Conservation (phyloP, 257 asterid genomes). For the Ehretia macrophylla region DNA sequence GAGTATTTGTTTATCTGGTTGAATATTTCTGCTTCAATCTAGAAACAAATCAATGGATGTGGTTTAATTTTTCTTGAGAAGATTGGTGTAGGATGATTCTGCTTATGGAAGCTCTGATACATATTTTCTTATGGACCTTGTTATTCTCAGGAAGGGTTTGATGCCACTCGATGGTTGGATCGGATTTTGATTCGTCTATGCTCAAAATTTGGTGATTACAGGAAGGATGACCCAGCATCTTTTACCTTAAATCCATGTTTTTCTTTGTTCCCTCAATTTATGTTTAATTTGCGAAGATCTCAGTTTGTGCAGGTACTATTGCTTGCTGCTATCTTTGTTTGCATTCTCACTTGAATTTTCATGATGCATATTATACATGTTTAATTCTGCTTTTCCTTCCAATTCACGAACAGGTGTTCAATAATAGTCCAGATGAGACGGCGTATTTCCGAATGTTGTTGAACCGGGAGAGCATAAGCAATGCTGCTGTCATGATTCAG, state of each 20-base stretch:
- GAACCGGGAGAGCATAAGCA: slow-evolving; percentile 87
- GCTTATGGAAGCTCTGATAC: background rate
- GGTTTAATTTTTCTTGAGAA: background rate
- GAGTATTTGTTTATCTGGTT: too few species aligned
- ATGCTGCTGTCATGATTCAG: slow-evolving; percentile 96
- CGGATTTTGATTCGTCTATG: slow-evolving; percentile 89
- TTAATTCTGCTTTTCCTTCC: background rate
- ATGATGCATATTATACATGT: background rate
- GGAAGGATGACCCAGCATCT: slow-evolving; percentile 89
- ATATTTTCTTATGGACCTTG: background rate
- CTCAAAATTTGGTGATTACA: slow-evolving; percentile 94
- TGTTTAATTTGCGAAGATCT: slow-evolving; percentile 94
- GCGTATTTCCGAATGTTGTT: slow-evolving; percentile 95
- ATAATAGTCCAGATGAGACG: slow-evolving; percentile 97
- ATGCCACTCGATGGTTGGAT: slow-evolving; percentile 94
- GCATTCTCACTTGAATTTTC: slow-evolving; percentile 5
- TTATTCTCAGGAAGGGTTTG: slow-evolving; percentile 80
- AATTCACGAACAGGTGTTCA: slow-evolving; percentile 60
- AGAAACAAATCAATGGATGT: background rate
- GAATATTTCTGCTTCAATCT: too few species aligned
- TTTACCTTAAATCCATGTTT: slow-evolving; percentile 80
- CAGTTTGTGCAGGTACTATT: slow-evolving; percentile 83
- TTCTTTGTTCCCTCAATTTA: slow-evolving; percentile 92
- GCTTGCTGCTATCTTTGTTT: slow-evolving; percentile 3
- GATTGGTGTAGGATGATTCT: background rate